Base-by-base conservation (phyloP, 2,329 filamentous ascomycete genomes). In the Talaromyces sp. region DNA sequence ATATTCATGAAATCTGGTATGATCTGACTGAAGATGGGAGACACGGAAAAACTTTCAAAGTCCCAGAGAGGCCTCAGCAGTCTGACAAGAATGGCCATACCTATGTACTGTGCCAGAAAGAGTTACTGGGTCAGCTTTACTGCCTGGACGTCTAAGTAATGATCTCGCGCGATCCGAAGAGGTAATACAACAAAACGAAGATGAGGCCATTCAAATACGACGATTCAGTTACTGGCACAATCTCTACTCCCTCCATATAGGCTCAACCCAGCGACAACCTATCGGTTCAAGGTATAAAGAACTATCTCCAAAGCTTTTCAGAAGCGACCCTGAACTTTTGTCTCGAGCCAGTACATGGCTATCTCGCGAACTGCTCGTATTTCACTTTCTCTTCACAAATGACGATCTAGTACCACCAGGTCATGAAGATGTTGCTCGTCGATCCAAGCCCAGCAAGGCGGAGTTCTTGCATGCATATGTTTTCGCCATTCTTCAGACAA, bases 401-500 rank as follows among this genome's bases (percentile, higher is more conserved):
- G 9, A 27, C 24, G 24, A 27, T 9, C 24, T 27, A n/a, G n/a
- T n/a, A 9, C 24, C 24, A 27, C 24, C 4, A 27, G 20, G 20
- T 9, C 19, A 27, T 27, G 9, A 27, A 5, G 24, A 27, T 27
- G 24, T 4, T 27, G 4, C 24, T 27, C 39, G 39, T 5, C n/a
- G 16, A 41, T 16, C 7, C 39, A 41, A 20, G 20, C 39, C 39
- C 16, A 41, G 39, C 20, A 41, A 24, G 16, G 39, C 16, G 20
- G 39, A 41, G 39, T 41, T 41, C 39, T 41, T 41, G 16, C 39
- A 41, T 41, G 39, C n/a, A 20, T 41, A 41, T 16, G 20, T 41
- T 20, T 20, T 41, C 39, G 39, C 39, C 39, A 41, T 41, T 41
- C 39, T 41, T 41, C n/a, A 41, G 39, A 41, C 39, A 19, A 41